Evolutionary conservation across 352 stramenopile species (phyloP), one percentile per base, ranked within the genome.

Genomic region (Globisporangium parvum): DNA sequence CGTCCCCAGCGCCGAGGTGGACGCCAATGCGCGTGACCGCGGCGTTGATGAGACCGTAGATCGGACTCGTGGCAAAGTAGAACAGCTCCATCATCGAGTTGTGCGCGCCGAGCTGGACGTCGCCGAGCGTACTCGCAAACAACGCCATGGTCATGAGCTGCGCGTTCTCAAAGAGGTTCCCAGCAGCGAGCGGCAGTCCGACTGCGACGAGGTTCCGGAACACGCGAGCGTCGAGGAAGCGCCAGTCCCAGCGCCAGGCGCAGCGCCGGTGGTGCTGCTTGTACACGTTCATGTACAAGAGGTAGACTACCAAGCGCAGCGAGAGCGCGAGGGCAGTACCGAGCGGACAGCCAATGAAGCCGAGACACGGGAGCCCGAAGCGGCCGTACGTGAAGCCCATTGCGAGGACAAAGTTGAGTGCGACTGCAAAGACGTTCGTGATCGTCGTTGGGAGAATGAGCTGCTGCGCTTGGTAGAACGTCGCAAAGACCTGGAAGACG

Each of bases 41-140:
- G 17, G 65, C 76, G 45, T 70, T 76, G 15, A 85, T 75, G 1
- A 92, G 60, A 8, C 84, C 79, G 60, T 86, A 95, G 37, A 93
- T 81, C 9, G 76, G 79, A 24, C 69, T 80, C 40, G 80, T 88
- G 39, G 82, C 70, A 60, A 95, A 87, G 63, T 87, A 86, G 63
- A 93, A 89, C 28, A 93, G 62, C 63, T 93, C 84, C 69, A 93
- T 86, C 82, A 93, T 93, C 17, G 81, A 74, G 59, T 85, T 91
- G 62, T 95, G 80, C 17, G 85, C 73, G 21, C 75, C 80, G 14
- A 95, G 65, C 55, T 93, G 80, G 4, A 87, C 57, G 55, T 93
- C 71, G 26, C 80, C 75, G 61, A 93, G 83, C 31, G 57, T 72
- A 33, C 73, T 78, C 8, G 85, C 75, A 24, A 92, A 88, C 18